A percentile compares a stretch with the other conserved stretches of the same genome.
phyloP scores from a whole-genome alignment of 495 filamentous ascomycete species.

The Aspergillus indologenus region DNA sequence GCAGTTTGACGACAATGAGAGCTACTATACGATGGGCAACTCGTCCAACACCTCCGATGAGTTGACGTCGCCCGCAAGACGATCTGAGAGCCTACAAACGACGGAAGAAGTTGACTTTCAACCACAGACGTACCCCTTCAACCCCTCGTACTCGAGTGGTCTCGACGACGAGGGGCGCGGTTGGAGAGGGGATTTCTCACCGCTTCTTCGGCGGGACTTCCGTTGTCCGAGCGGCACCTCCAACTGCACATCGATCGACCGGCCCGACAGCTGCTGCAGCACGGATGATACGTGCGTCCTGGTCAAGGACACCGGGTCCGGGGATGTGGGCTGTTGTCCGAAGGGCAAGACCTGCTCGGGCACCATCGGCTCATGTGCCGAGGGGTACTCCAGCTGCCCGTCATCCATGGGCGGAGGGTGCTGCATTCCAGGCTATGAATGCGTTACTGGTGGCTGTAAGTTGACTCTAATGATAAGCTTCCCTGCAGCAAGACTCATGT shows the following conservation, averaged over 20 bases:
- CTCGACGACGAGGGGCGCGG: conserved; percentile 15
- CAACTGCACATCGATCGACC: conserved; percentile 64
- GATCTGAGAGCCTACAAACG: background rate
- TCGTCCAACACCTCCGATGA: background rate
- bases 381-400: conserved; percentile 65
- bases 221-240: conserved; percentile 69
- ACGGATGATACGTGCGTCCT: conserved; percentile 63
- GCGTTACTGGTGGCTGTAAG: conserved; percentile 78
- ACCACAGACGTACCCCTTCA: conserved; percentile 29
- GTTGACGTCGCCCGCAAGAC: background rate
- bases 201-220: conserved; percentile 52
- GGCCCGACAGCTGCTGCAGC: conserved; percentile 74
- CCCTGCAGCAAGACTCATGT: background rate
- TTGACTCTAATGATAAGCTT: conserved; percentile 19
- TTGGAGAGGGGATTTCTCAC: conserved; percentile 18
- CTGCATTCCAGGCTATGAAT: conserved; percentile 78
- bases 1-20: conserved; percentile 41
- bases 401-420: conserved; percentile 75
- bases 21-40: conserved; percentile 10
- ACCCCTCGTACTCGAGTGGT: conserved; percentile 32
- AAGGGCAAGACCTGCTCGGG: conserved; percentile 65
- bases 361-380: conserved; percentile 58
- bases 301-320: conserved; percentile 69
- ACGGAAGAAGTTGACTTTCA: conserved; percentile 7
- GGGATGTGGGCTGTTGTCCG: conserved; percentile 85